Base-by-base conservation (phyloP, 441 rosid species). In the Biscutella auriculata region DNA sequence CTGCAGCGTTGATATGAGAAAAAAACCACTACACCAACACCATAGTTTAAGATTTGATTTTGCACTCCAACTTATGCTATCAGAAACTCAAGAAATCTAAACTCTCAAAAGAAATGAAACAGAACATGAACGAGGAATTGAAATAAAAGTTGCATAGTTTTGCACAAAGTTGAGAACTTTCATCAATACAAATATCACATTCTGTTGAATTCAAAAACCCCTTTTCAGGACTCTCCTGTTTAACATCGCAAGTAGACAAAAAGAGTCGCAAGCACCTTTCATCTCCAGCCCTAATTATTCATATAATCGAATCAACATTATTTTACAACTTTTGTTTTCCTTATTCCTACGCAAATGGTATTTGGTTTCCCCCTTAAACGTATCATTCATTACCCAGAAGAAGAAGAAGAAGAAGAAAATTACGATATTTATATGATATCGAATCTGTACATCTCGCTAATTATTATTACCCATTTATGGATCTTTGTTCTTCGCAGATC, bases 391-490 rank as follows among this genome's bases (percentile, higher is more conserved):
- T 64, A 45, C 49, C 68, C 63, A 56, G 56, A 53, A 30, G 9
- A 45, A 45, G n/a, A 34, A 7, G 26, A 5, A 34, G 1, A 34
- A n/a, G n/a, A n/a, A n/a, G n/a, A n/a, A 43, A 28, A 16, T 14
- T 30, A 39, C 67, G 21, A 67, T 61, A 54, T 61, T 55, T 48
- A 67, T 54, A 29, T 13, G 44, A 52, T 46, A 53, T 47, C 68
- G 35, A 49, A 53, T 55, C 64, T 68, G 68, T 62, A 68, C 73
- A 67, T 5, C 30, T 9, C 49, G 17, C 61, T 67, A 67, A 62
- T 62, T 68, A 48, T 29, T 60, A 66, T 60, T 49, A 34, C 35
- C 43, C n/a, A 10, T 54, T 16, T n/a, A 30, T n/a, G 21, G 37
- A 23, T 49, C 50, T 10, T 64, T 51, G 11, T 14, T 32, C 52